phyloP scores from a whole-genome alignment of 176 grass and related monocot genomes.

The Musa schizocarpa region DNA sequence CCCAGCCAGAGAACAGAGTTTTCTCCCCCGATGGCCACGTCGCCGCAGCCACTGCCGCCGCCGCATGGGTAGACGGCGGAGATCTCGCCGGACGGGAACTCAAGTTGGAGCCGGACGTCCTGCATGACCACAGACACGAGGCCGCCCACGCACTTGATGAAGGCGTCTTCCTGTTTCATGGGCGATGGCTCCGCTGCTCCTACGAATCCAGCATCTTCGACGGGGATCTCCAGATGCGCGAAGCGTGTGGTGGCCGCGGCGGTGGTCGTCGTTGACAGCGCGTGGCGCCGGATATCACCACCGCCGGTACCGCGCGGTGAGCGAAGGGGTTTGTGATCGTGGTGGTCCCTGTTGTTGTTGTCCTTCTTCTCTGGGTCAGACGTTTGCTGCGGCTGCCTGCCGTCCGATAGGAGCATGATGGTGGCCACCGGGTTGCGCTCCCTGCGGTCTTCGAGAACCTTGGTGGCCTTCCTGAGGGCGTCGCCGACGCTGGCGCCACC shows the following conservation, averaged over 20 bases:
- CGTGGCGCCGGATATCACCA: neutral
- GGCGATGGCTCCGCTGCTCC: constrained; percentile 12
- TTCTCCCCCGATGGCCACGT: no score
- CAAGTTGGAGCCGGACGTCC: constrained; percentile 55
- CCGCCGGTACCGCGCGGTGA: neutral
- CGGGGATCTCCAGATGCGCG: constrained; percentile 81
- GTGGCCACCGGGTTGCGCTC: constrained; percentile 77
- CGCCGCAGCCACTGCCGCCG: neutral
- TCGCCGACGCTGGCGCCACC: constrained; percentile 47
- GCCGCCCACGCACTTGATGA: constrained; percentile 67
- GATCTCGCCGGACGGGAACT: constrained; percentile 60
- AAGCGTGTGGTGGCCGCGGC: constrained; percentile 43
- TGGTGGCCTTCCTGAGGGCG: constrained; percentile 83
- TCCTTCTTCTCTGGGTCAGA: neutral
- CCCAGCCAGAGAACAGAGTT: no score
- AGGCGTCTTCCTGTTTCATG: constrained; percentile 50
- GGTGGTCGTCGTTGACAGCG: neutral
- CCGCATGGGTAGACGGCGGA: constrained; percentile 66
- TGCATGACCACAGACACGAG: constrained; percentile 90
- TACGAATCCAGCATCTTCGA: constrained; percentile 10
- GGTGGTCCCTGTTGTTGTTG: neutral
- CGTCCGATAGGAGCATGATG: constrained; percentile 83
- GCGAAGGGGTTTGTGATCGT: neutral
- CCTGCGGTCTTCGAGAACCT: constrained; percentile 72
- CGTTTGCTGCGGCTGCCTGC: constrained; percentile 37